Evolutionary conservation across 495 filamentous ascomycete species (phyloP), one percentile per base, ranked within the genome.

Genomic region (Neurospora sp.): DNA sequence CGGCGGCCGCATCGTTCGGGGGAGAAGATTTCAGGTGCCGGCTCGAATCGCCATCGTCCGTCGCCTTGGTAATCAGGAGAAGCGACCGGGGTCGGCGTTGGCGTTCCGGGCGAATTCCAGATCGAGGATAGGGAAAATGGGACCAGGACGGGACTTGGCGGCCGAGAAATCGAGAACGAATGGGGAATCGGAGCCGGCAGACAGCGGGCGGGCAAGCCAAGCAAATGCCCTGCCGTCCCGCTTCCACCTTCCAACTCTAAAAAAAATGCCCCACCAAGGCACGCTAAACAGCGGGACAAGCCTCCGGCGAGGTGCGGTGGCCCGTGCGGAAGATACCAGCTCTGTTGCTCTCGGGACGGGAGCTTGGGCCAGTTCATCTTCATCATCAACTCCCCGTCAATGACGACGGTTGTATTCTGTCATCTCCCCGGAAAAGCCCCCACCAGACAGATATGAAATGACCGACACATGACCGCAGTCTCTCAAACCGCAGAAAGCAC

Each of bases 21-120:
- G 53, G 22, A 61, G 11, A 61, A 61, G 53, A 61, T 61, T 76
- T 78, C 75, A 79, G 48, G 73, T 69, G 71, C 76, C 76, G 75
- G 78, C 73, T 71, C 73, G 74, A 76, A 76, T 75, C 76, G 78
- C 78, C 78, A 81, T 81, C 72, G 75, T 73, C 73, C 73, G 38
- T 68, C 73, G 31, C 61, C 48, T 73, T 20, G 61, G 39, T 69
- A 61, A 61, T 61, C 53, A 22, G 12, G 53, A 31, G 22, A 61
- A 61, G 53, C 53, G 53, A 61, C 53, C 53, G 53, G 53, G 53
- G 53, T 61, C 53, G 53, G 53, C 53, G 53, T 61, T 61, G 53
- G 53, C 53, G 53, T 31, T 61, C 53, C 53, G 53, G 53, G 53
- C 53, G 53, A 61, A 35, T 61, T 61, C 12, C 53, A 61, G 53